These are phyloP conservation scores for Alternaria triticina DNA, from an alignment of 2,329 filamentous ascomycete species.

Conservation along the genomic window DNA sequence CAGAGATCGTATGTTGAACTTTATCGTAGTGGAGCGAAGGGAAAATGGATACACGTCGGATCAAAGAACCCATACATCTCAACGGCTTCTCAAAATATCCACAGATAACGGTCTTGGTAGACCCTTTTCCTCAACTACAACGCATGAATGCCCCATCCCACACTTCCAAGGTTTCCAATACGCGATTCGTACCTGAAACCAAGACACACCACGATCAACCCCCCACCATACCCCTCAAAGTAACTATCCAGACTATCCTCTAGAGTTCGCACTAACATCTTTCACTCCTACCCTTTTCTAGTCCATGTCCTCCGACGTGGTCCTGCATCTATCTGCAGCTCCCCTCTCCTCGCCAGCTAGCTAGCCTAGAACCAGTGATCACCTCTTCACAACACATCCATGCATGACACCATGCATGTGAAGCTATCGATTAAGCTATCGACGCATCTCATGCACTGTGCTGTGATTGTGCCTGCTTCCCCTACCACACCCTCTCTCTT, in stretches of 20 bases:
- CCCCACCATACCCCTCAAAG: constrained; percentile 6
- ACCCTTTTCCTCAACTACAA: not conserved
- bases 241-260: constrained; percentile 6
- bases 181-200: constrained; percentile 3
- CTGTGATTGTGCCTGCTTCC: constrained; percentile 15
- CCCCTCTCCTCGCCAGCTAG: not conserved
- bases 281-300: not conserved
- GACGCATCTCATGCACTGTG: constrained; percentile 10
- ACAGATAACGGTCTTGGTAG: constrained; percentile 8
- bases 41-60: not conserved
- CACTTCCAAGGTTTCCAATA: not conserved
- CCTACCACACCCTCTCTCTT: not conserved
- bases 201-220: not conserved
- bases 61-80: not conserved
- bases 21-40: not conserved
- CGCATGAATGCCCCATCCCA: not conserved
- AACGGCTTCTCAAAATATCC: not conserved
- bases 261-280: not conserved
- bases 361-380: constrained; percentile 2
- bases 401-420: constrained; percentile 3
- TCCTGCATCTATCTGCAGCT: not conserved
- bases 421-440: constrained; percentile 15
- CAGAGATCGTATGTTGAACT: not conserved
- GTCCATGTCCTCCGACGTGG: constrained; percentile 10
- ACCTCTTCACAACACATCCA: not conserved